Percentiles rank a stretch among this genome's conserved stretches.
These are phyloP conservation scores for Coleophoma crateriformis DNA, from an alignment of 2,329 filamentous ascomycete genomes.

Conservation along the genomic window DNA sequence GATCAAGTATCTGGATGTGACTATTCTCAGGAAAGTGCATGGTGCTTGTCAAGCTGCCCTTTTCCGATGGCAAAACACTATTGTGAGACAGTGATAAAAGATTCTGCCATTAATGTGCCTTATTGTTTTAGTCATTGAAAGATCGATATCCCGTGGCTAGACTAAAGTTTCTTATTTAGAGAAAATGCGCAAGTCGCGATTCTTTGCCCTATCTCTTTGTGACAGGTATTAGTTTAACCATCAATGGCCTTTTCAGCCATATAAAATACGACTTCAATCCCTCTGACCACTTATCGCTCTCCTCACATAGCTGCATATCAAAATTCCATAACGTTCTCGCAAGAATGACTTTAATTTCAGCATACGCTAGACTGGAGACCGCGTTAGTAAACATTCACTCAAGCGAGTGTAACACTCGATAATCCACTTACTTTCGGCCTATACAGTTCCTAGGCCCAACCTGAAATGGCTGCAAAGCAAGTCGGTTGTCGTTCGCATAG, in stretches of 20 bases:
- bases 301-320: neutral
- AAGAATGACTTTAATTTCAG: slow-evolving; percentile 6
- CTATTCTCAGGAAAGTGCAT: too few species aligned
- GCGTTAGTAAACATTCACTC: neutral
- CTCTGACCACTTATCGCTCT: neutral
- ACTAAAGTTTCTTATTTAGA: too few species aligned
- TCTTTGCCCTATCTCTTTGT: neutral
- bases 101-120: too few species aligned
- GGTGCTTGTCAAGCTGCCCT: too few species aligned
- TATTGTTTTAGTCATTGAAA: too few species aligned
- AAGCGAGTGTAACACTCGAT: neutral
- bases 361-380: slow-evolving; percentile 2
- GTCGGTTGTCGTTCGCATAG: slow-evolving; percentile 25
- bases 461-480: slow-evolving; percentile 23
- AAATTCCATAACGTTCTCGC: slow-evolving; percentile 4
- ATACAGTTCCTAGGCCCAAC: slow-evolving; percentile 25
- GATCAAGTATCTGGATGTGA: too few species aligned
- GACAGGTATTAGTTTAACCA: neutral
- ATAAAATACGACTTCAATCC: slow-evolving; percentile 1
- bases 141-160: too few species aligned
- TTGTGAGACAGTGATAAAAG: too few species aligned
- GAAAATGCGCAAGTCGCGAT: too few species aligned
- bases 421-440: slow-evolving; percentile 5
- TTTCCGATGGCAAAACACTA: too few species aligned
- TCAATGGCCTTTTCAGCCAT: slow-evolving; percentile 4